Conservation (phyloP, 2,329 filamentous ascomycete genomes). For the Arthrinium phaeospermum region DNA sequence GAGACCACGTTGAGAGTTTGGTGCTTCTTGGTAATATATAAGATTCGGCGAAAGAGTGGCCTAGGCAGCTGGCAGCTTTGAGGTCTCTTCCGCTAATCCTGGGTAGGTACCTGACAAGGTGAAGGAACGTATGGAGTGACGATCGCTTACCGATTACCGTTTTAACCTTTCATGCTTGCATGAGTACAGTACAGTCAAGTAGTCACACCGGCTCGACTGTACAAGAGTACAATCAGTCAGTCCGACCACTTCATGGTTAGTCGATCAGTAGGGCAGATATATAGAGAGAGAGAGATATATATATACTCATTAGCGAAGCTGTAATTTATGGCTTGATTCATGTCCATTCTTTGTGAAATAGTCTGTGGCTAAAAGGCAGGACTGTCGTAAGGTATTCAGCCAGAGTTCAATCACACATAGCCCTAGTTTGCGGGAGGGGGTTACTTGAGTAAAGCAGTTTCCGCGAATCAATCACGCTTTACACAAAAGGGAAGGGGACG, state of each 20-base stretch:
- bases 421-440: no score
- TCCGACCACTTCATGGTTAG: background rate
- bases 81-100: background rate
- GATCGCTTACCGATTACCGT: background rate
- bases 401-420: background rate
- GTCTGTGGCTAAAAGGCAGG: background rate
- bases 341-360: background rate
- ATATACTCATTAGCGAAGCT: no score
- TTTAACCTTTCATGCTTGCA: constrained; percentile 4
- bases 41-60: background rate
- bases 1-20: background rate
- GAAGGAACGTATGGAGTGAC: background rate
- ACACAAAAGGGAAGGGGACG: background rate
- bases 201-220: background rate
- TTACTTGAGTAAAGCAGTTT: background rate
- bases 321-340: background rate
- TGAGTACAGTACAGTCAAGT: background rate
- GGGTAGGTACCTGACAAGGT: background rate
- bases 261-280: background rate
- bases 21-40: background rate
- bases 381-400: background rate
- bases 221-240: background rate
- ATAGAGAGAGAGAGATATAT: background rate
- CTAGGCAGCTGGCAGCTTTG: no score
- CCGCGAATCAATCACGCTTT: background rate